phyloP scores from a whole-genome alignment of 129 eudicot genomes.

The Apium graveolens region DNA sequence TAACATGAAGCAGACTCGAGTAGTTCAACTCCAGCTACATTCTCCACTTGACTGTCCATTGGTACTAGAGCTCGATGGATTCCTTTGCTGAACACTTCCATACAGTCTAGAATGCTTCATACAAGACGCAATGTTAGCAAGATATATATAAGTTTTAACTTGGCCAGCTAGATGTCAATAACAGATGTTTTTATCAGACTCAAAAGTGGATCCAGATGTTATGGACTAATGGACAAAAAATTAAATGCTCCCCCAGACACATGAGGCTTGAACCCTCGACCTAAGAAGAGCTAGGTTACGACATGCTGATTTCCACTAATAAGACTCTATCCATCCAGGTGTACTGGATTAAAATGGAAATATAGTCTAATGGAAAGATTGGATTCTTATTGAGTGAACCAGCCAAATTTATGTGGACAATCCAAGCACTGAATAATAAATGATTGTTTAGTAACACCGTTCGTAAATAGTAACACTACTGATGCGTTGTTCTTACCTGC shows the following conservation, averaged over 20 bases:
- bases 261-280: neutral
- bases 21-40: slow-evolving; percentile 69
- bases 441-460: neutral
- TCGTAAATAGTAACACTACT: neutral
- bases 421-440: no score
- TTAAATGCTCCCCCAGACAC: neutral
- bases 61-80: slow-evolving; percentile 89
- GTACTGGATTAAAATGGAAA: neutral
- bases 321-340: neutral
- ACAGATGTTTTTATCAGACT: neutral
- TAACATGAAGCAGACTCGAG: slow-evolving; percentile 77
- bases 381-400: neutral
- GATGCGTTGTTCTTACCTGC: neutral
- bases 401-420: no score
- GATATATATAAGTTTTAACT: no score
- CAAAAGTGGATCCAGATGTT: no score
- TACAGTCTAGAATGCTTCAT: slow-evolving; percentile 71
- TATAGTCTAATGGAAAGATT: no score
- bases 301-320: neutral
- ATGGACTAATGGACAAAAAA: neutral
- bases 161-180: neutral
- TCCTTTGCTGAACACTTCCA: slow-evolving; percentile 94
- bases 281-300: neutral
- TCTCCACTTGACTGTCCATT: slow-evolving; percentile 52
- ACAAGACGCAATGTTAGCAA: neutral